Conservation (phyloP, 768 basidiomycete species). For the Lepiota subincarnata region DNA sequence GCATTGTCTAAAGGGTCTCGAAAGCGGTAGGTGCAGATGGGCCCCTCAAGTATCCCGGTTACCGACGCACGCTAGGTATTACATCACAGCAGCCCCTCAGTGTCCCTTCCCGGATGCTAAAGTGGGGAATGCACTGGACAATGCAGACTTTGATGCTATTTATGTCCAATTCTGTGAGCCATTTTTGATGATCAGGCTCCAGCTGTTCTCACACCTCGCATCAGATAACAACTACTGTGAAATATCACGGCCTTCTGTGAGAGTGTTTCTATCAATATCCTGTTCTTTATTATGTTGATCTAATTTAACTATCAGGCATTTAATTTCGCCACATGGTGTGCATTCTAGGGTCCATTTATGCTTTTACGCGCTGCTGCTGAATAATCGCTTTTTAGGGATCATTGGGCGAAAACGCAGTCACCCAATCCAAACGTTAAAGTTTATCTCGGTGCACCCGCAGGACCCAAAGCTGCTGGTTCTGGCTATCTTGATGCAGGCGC, state of each 20-base stretch:
- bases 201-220: conserved; percentile 6
- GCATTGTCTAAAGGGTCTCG: conserved; percentile 41
- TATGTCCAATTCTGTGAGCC: conserved; percentile 65
- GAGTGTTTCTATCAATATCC: conserved; percentile 11
- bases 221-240: conserved; percentile 58
- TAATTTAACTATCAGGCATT: conserved; percentile 31
- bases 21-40: conserved; percentile 38
- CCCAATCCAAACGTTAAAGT: conserved; percentile 56
- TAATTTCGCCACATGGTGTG: conserved; percentile 47
- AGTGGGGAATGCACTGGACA: conserved; percentile 55
- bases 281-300: neutral
- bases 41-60: neutral
- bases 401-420: conserved; percentile 59
- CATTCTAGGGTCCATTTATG: neutral
- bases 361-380: no score
- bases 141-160: conserved; percentile 62
- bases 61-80: conserved; percentile 40
- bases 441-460: conserved; percentile 56
- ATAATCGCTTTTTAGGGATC: conserved; percentile 34
- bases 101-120: conserved; percentile 69
- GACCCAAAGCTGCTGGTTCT: conserved; percentile 44
- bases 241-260: conserved; percentile 32
- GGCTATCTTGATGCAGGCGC: conserved; percentile 48
- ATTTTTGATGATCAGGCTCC: neutral
- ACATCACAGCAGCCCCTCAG: conserved; percentile 57